Conservation (phyloP, 306 rosid species). For the Fragaria nilgerrensis region DNA sequence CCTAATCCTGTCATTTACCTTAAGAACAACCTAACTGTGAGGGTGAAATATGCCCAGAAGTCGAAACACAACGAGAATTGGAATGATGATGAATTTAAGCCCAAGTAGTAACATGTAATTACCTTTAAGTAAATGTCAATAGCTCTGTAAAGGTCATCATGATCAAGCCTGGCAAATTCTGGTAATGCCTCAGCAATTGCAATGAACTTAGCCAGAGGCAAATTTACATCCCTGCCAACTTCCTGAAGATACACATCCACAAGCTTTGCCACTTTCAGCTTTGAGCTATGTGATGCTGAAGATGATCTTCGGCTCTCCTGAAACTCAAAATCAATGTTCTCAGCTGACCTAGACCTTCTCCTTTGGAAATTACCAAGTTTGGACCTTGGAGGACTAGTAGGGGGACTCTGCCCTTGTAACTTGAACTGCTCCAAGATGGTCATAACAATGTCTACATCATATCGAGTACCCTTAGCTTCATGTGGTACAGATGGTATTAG, state of each 20-base stretch:
- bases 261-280: constrained; percentile 83
- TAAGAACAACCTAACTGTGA: constrained; percentile 21
- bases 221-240: constrained; percentile 72
- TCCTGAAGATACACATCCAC: constrained; percentile 88
- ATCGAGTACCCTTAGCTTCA: constrained; percentile 36
- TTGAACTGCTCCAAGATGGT: constrained; percentile 72
- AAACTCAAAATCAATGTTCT: constrained; percentile 79
- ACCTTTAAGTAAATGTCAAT: constrained; percentile 95
- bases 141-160: constrained; percentile 94
- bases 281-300: constrained; percentile 92
- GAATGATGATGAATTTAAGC: constrained; percentile 22
- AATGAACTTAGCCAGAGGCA: constrained; percentile 69
- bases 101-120: constrained; percentile 16
- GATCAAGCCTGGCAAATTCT: constrained; percentile 88
- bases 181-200: constrained; percentile 79
- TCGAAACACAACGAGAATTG: constrained; percentile 8
- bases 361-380: constrained; percentile 50
- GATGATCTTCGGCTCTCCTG: constrained; percentile 94
- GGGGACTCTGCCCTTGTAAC: constrained; percentile 88
- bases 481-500: constrained; percentile 66
- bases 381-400: constrained; percentile 84
- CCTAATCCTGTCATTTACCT: background rate
- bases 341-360: constrained; percentile 92
- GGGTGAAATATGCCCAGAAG: constrained; percentile 30
- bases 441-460: constrained; percentile 79